Evolutionary conservation across 768 basidiomycete genomes (phyloP).

Genomic region (Rhizopogon vulgaris): DNA sequence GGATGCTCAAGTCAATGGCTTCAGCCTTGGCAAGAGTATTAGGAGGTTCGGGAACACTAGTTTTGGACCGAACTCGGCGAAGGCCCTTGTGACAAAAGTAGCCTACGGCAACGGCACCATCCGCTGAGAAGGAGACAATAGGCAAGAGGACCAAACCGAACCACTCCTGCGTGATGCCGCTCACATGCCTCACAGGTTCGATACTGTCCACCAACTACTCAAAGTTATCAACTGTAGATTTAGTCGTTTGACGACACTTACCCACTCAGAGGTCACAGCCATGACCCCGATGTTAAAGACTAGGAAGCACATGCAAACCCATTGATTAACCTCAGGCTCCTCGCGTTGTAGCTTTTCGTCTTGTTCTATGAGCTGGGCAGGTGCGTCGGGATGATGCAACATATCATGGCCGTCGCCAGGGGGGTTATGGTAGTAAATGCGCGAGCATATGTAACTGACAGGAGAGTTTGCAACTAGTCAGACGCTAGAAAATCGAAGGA

Average conservation of each 20-base stretch:
- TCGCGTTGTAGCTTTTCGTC: constrained; percentile 21
- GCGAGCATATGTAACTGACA: constrained; percentile 56
- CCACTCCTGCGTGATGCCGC: constrained; percentile 48
- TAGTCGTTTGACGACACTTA: constrained; percentile 23
- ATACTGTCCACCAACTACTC: constrained; percentile 59
- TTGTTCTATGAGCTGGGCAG: constrained; percentile 28
- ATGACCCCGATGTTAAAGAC: constrained; percentile 49
- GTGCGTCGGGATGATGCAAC: constrained; percentile 34
- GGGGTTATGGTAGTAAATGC: constrained; percentile 66
- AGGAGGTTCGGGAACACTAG: constrained; percentile 35
- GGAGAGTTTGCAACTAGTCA: not conserved
- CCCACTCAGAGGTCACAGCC: constrained; percentile 69
- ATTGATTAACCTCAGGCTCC: constrained; percentile 59
- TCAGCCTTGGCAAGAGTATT: constrained; percentile 57
- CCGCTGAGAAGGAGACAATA: constrained; percentile 66
- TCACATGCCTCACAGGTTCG: constrained; percentile 40
- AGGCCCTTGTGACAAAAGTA: constrained; percentile 33
- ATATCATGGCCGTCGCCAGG: constrained; percentile 52
- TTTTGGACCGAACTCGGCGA: not conserved
- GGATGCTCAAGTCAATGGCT: constrained; percentile 73
- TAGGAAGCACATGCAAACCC: constrained; percentile 51
- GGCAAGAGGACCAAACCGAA: constrained; percentile 72
- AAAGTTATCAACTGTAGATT: not conserved
- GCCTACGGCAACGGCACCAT: constrained; percentile 54
- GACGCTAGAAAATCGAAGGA: not conserved